Evolutionary conservation across 116 monocot species (phyloP).

Genomic region (Dioscorea cayenensis): DNA sequence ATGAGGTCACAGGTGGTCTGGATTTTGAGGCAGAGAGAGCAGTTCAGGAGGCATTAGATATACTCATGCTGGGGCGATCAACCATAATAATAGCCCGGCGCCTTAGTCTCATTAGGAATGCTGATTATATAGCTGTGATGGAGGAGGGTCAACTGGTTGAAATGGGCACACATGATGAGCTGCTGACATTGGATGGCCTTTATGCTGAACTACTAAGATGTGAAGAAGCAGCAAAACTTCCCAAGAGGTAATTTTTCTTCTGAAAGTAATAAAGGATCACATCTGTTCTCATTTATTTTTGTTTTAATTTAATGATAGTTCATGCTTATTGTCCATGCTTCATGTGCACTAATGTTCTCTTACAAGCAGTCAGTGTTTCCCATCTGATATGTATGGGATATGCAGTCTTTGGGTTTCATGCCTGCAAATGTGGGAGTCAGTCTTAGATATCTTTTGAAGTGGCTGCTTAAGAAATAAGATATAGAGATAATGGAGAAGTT

Average conservation of each 20-base stretch:
- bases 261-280: background rate
- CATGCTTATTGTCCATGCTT: background rate
- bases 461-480: background rate
- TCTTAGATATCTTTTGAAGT: background rate
- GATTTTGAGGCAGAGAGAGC: constrained; percentile 94
- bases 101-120: constrained; percentile 89
- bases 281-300: no score
- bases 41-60: constrained; percentile 88
- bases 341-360: background rate
- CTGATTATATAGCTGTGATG: constrained; percentile 99
- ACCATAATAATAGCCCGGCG: constrained; percentile 96
- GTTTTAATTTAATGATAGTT: no score
- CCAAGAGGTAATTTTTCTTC: constrained; percentile 70
- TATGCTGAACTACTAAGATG: constrained; percentile 98
- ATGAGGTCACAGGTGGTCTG: constrained; percentile 97
- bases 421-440: background rate
- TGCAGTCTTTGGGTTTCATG: no score
- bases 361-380: background rate
- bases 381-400: no score
- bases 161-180: constrained; percentile 98
- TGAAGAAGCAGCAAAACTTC: constrained; percentile 94
- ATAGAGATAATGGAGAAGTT: background rate
- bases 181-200: constrained; percentile 69
- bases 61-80: constrained; percentile 95
- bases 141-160: constrained; percentile 96